A percentile compares a stretch with the other conserved stretches of the same genome.
phyloP scores from a whole-genome alignment of 768 basidiomycete genomes.

The Panaeolus papilionaceus region DNA sequence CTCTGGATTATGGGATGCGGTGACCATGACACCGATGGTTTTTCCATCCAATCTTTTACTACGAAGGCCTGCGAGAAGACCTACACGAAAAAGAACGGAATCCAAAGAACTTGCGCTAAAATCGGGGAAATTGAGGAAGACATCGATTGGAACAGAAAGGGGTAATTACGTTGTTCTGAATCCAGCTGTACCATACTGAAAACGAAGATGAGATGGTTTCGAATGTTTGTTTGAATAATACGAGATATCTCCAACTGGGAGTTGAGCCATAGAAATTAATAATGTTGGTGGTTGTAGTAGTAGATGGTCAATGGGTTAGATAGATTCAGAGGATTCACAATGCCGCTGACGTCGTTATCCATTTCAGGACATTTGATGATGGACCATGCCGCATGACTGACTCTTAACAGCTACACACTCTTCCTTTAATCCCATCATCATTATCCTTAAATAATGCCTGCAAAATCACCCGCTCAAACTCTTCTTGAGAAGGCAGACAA shows the following conservation, averaged over 20 bases:
- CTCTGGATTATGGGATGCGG: constrained; percentile 99
- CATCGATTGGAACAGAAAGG: constrained; percentile 16
- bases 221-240: constrained; percentile 65
- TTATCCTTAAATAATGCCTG: constrained; percentile 52
- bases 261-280: constrained; percentile 27
- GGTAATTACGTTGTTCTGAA: constrained; percentile 85
- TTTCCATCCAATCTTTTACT: constrained; percentile 93
- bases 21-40: constrained; percentile 97
- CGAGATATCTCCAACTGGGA: constrained; percentile 52
- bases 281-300: background rate
- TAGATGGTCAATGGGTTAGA: constrained; percentile 19
- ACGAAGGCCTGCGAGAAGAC: constrained; percentile 86
- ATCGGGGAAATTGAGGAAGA: constrained; percentile 21
- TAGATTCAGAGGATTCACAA: background rate
- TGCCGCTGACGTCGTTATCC: constrained; percentile 24
- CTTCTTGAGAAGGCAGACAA: constrained; percentile 92
- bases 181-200: constrained; percentile 93
- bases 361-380: constrained; percentile 15
- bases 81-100: constrained; percentile 93
- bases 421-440: constrained; percentile 26
- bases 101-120: constrained; percentile 74
- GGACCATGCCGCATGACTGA: constrained; percentile 24
- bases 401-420: background rate
- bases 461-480: constrained; percentile 79
- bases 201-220: constrained; percentile 72